A percentile compares a stretch with the other conserved stretches of the same genome.
Evolutionary conservation across 371 early-diverging fungal species (phyloP).

Genomic region (Capniomyces stellatus): DNA sequence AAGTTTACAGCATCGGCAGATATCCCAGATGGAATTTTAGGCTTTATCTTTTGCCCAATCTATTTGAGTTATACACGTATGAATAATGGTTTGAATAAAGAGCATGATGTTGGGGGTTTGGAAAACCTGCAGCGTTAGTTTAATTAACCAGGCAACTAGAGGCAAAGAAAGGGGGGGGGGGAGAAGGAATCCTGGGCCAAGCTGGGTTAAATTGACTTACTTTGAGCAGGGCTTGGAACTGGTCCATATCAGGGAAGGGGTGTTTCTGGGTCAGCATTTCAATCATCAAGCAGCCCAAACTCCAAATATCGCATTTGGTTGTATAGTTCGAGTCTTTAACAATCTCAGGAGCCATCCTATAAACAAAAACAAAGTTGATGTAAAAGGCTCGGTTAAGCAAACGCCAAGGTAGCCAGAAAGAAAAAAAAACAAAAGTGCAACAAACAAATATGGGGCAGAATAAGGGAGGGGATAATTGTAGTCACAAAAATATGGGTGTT

Average conservation of each 20-base stretch:
- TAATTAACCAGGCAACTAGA: too few species aligned
- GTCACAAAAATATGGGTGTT: too few species aligned
- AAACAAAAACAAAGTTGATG: too few species aligned
- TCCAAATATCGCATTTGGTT: conserved; percentile 96
- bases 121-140: too few species aligned
- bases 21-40: background rate
- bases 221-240: conserved; percentile 80
- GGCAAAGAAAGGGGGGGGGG: too few species aligned
- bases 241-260: conserved; percentile 81
- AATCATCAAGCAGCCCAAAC: conserved; percentile 80
- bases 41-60: background rate
- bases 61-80: too few species aligned
- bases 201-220: too few species aligned
- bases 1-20: background rate
- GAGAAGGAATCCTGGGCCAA: too few species aligned
- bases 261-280: conserved; percentile 93
- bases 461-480: too few species aligned
- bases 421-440: background rate
- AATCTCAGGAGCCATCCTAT: conserved; percentile 90
- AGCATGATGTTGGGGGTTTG: too few species aligned
- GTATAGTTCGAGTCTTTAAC: conserved; percentile 84
- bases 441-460: background rate
- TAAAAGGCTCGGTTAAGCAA: too few species aligned
- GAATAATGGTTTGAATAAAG: too few species aligned
- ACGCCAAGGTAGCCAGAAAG: background rate